These are phyloP conservation scores for Royoungia palumana DNA, from an alignment of 768 basidiomycete genomes.

Conservation along the genomic window DNA sequence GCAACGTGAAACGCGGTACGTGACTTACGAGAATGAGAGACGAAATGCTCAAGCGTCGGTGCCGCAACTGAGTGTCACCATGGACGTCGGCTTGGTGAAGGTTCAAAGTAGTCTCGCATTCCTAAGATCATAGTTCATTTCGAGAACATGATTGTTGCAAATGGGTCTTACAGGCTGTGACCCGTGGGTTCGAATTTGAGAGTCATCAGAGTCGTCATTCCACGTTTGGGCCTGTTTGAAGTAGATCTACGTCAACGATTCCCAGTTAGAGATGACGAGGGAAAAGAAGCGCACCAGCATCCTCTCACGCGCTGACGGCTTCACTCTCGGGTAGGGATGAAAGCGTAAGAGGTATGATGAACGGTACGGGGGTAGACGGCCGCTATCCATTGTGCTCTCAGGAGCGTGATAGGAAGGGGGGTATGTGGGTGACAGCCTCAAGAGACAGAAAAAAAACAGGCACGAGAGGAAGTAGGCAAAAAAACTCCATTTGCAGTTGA, in stretches of 20 bases:
- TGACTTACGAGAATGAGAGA: constrained; percentile 24
- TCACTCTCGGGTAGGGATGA: constrained; percentile 29
- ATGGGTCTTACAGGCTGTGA: constrained; percentile 4
- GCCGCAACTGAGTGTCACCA: neutral
- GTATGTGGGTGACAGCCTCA: neutral
- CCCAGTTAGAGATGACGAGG: constrained; percentile 6
- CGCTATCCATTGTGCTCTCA: constrained; percentile 14
- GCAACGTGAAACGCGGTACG: neutral
- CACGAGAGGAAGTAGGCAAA: neutral
- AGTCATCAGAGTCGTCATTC: neutral
- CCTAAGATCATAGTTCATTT: constrained; percentile 9
- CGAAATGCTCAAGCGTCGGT: constrained; percentile 16
- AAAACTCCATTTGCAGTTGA: constrained; percentile 16
- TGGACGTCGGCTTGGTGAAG: constrained; percentile 2
- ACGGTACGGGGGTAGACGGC: constrained; percentile 22
- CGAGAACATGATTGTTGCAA: neutral
- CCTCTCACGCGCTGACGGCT: constrained; percentile 23
- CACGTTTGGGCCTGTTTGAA: constrained; percentile 9
- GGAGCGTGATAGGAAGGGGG: neutral
- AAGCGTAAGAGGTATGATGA: constrained; percentile 28
- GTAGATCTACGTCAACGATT: constrained; percentile 3
- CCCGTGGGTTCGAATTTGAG: neutral
- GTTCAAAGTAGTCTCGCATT: neutral
- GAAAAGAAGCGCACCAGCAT: constrained; percentile 16
- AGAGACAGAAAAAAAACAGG: constrained; percentile 1